Percentiles rank a stretch among this genome's conserved stretches.
Evolutionary conservation across 805 yeast species (phyloP).

Genomic region (Candida morakotiae): DNA sequence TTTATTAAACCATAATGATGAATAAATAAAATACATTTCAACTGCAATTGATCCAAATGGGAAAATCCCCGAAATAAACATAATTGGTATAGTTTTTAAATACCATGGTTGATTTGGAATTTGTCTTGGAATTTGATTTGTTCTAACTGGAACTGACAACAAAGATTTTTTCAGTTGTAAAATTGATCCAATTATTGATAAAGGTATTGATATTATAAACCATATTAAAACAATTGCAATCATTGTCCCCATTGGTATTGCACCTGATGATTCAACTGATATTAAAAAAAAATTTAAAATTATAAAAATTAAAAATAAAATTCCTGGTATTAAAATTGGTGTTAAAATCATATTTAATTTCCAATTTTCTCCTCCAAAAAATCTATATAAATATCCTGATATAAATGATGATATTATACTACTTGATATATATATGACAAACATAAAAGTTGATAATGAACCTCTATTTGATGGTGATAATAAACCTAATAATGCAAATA

Average conservation of each 20-base stretch:
- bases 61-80: conserved; percentile 80
- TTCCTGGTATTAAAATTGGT: conserved; percentile 83
- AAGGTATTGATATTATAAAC: conserved; percentile 82
- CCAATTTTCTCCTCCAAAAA: conserved; percentile 91
- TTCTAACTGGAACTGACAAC: conserved; percentile 72
- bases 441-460: conserved; percentile 84
- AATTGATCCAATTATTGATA: conserved; percentile 79
- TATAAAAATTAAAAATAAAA: conserved; percentile 58
- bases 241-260: conserved; percentile 90
- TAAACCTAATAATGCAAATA: conserved; percentile 84
- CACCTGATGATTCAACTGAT: conserved; percentile 81
- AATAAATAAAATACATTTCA: conserved; percentile 88
- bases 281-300: conserved; percentile 80
- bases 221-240: conserved; percentile 75
- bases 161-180: conserved; percentile 63
- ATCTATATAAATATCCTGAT: conserved; percentile 81
- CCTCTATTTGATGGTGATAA: conserved; percentile 95
- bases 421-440: conserved; percentile 73
- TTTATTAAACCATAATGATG: conserved; percentile 90
- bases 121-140: conserved; percentile 95
- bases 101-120: conserved; percentile 90
- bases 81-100: conserved; percentile 59
- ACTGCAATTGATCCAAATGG: conserved; percentile 95
- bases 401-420: conserved; percentile 83
- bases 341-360: conserved; percentile 78